Evolutionary conservation across 2,329 filamentous ascomycete species (phyloP).

Genomic region (Colletotrichum sp.): DNA sequence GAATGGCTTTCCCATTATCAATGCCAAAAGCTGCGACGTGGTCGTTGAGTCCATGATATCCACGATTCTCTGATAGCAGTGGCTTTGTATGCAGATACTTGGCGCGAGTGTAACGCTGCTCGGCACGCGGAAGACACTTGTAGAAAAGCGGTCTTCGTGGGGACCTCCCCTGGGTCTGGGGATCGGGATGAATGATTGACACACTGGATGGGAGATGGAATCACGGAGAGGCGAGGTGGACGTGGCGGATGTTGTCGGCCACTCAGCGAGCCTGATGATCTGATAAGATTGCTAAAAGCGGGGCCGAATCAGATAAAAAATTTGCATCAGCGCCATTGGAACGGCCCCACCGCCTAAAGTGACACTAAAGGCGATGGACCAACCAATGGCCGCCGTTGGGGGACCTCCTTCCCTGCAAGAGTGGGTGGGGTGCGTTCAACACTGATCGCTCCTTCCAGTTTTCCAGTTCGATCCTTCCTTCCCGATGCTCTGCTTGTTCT

Average conservation of each 20-base stretch:
- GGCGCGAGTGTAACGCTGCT: neutral
- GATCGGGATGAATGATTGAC: neutral
- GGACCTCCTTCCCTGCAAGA: neutral
- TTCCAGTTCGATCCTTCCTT: neutral
- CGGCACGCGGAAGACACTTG: neutral
- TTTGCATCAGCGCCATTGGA: neutral
- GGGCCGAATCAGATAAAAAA: slow-evolving; percentile 14
- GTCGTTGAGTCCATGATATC: neutral
- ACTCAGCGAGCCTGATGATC: slow-evolving; percentile 9
- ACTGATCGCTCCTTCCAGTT: neutral
- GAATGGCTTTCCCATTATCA: neutral
- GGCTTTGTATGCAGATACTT: neutral
- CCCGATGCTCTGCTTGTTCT: neutral
- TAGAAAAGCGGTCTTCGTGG: neutral
- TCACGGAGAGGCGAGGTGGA: neutral
- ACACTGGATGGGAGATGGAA: neutral
- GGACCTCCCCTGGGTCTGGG: neutral
- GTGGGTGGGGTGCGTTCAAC: neutral
- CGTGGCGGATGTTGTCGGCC: neutral
- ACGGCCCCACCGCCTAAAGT: neutral
- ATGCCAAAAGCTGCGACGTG: neutral
- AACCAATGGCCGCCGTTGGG: neutral
- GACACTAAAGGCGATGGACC: neutral
- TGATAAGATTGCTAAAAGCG: slow-evolving; percentile 22
- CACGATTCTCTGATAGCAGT: neutral